A percentile compares a stretch with the other conserved stretches of the same genome.
These are phyloP conservation scores for Lentinus brumalis DNA, from an alignment of 768 basidiomycete species.

Conservation along the genomic window DNA sequence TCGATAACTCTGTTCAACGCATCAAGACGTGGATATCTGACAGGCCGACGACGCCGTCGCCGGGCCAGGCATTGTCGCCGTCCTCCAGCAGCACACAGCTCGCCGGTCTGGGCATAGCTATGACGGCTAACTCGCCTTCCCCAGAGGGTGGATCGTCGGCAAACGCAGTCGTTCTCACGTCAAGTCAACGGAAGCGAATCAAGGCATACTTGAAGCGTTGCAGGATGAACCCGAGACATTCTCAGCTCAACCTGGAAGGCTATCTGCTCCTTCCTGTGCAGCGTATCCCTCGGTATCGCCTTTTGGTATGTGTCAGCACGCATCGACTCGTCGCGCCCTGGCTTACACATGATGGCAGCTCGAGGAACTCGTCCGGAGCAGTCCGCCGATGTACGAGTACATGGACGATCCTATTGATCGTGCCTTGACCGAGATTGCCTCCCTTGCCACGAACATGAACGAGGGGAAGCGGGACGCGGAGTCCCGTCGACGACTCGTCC, in stretches of 20 bases:
- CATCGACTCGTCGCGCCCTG: not conserved
- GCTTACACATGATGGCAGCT: constrained; percentile 48
- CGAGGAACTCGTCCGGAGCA: constrained; percentile 83
- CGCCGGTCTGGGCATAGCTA: constrained; percentile 57
- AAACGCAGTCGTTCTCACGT: constrained; percentile 60
- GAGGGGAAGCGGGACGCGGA: constrained; percentile 97
- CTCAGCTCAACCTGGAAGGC: constrained; percentile 91
- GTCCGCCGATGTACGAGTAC: constrained; percentile 76
- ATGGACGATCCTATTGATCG: constrained; percentile 83
- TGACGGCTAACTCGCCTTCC: constrained; percentile 54
- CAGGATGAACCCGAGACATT: constrained; percentile 85
- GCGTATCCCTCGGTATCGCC: constrained; percentile 93
- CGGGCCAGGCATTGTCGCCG: constrained; percentile 54
- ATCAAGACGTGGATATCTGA: constrained; percentile 84
- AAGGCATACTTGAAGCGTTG: constrained; percentile 89
- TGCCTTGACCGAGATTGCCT: constrained; percentile 85
- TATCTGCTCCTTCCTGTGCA: constrained; percentile 95
- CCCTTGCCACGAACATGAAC: constrained; percentile 93
- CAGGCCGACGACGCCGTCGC: constrained; percentile 41
- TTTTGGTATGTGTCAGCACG: constrained; percentile 62
- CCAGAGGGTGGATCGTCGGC: constrained; percentile 40
- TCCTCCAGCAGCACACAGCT: constrained; percentile 64
- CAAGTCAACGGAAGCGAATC: constrained; percentile 86
- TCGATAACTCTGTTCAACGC: constrained; percentile 88
- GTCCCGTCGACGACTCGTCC: constrained; percentile 85